Conservation (phyloP, 768 basidiomycete species). For the Coprinopsis marcescibilis region DNA sequence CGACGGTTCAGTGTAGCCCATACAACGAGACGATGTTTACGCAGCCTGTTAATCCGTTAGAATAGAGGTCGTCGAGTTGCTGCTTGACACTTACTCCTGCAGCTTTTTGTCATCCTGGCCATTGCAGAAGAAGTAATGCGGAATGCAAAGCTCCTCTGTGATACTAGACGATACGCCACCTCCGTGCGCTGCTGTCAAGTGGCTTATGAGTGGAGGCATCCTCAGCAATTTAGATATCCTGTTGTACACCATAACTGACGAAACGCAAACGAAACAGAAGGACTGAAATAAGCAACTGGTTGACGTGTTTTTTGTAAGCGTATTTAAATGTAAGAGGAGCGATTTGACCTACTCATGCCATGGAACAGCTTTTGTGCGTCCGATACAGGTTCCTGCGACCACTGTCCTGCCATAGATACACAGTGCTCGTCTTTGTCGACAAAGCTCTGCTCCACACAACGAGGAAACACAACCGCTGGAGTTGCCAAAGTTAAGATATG, state of each 20-base stretch:
- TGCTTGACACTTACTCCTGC: not conserved
- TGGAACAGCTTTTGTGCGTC: not conserved
- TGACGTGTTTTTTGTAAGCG: too few relatives aligned
- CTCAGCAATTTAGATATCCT: too few relatives aligned
- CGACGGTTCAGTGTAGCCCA: not conserved
- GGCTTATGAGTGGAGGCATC: too few relatives aligned
- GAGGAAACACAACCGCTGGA: too few relatives aligned
- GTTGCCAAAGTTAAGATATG: too few relatives aligned
- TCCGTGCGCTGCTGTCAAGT: not conserved
- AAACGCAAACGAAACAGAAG: not conserved
- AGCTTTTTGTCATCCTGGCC: not conserved
- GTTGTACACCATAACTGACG: constrained; percentile 1
- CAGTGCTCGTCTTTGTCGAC: too few relatives aligned
- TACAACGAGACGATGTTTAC: not conserved
- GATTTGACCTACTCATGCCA: not conserved
- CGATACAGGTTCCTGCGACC: not conserved
- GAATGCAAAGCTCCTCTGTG: not conserved
- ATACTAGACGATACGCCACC: too few relatives aligned
- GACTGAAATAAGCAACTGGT: constrained; percentile 1
- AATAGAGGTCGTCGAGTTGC: not conserved
- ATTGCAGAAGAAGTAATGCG: constrained; percentile 3
- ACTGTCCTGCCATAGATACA: too few relatives aligned
- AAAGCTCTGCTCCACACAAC: too few relatives aligned
- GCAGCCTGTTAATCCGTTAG: not conserved
- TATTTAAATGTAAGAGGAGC: not conserved